Evolutionary conservation across 208 protist genomes (phyloP).

Genomic region (Trypanosoma conorhini): DNA sequence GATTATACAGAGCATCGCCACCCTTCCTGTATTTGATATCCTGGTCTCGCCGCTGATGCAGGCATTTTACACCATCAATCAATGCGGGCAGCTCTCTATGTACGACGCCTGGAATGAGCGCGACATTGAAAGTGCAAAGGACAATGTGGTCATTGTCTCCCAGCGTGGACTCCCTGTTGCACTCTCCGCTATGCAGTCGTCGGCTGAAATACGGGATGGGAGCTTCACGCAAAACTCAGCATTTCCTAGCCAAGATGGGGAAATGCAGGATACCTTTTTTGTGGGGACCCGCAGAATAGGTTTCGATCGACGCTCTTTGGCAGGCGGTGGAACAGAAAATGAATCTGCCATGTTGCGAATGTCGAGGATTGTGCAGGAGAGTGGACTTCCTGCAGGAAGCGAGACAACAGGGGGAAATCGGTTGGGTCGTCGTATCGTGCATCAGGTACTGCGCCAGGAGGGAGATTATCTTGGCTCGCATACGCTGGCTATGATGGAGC

Average conservation of each 20-base stretch:
- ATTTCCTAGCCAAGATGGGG: constrained; percentile 27
- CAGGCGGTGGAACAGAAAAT: constrained; percentile 1
- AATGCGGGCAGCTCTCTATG: constrained; percentile 57
- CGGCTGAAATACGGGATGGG: constrained; percentile 24
- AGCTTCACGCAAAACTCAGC: constrained; percentile 7
- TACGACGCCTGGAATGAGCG: constrained; percentile 75
- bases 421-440: constrained; percentile 32
- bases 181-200: constrained; percentile 11
- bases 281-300: constrained; percentile 37
- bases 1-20: constrained; percentile 59
- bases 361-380: constrained; percentile 7
- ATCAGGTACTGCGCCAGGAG: constrained; percentile 21
- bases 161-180: constrained; percentile 47
- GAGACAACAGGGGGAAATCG: constrained; percentile 23
- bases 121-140: constrained; percentile 25
- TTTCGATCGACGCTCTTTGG: constrained; percentile 35
- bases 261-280: constrained; percentile 42
- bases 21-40: constrained; percentile 47
- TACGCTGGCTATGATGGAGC: constrained; percentile 20
- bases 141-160: constrained; percentile 23
- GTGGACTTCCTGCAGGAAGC: constrained; percentile 17
- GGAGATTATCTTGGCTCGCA: constrained; percentile 12
- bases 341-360: constrained; percentile 13
- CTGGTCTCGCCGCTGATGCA: constrained; percentile 67
- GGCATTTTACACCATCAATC: constrained; percentile 64